Conservation (phyloP, 345 rosid genomes). For the Citrus cavaleriei region DNA sequence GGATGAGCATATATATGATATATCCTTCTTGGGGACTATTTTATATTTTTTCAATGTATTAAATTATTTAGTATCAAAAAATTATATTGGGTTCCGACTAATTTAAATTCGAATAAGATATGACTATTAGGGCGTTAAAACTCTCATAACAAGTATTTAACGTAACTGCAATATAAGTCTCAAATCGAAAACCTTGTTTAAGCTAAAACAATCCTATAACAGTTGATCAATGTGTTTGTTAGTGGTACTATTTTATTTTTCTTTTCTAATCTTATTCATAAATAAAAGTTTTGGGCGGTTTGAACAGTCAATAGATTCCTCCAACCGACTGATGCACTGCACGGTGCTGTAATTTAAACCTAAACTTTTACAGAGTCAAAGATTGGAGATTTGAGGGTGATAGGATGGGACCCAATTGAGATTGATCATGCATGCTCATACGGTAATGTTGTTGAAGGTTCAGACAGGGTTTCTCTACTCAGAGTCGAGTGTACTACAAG, state of each 20-base stretch:
- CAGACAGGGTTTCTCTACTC: background rate
- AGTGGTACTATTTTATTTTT: no score
- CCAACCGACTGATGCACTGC: no score
- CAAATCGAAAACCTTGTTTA: accelerated
- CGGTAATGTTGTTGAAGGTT: background rate
- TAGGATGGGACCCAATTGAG: background rate
- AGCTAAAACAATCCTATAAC: no score
- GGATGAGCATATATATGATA: background rate
- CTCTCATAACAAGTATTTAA: accelerated
- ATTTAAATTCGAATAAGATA: no score
- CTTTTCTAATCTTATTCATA: no score
- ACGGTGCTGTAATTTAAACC: background rate
- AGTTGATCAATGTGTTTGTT: no score
- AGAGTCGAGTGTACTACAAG: background rate
- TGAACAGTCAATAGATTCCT: constrained; percentile 4
- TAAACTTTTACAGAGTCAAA: background rate
- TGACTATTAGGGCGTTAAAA: accelerated
- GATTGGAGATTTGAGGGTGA: background rate
- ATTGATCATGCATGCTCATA: background rate
- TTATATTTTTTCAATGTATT: no score
- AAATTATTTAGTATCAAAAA: no score
- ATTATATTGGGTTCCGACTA: accelerated
- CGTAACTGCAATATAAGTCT: accelerated
- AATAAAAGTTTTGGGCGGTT: background rate
- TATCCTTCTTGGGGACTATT: no score